These are phyloP conservation scores for Phanerodontia chrysosporium DNA, from an alignment of 768 basidiomycete species.

Conservation along the genomic window DNA sequence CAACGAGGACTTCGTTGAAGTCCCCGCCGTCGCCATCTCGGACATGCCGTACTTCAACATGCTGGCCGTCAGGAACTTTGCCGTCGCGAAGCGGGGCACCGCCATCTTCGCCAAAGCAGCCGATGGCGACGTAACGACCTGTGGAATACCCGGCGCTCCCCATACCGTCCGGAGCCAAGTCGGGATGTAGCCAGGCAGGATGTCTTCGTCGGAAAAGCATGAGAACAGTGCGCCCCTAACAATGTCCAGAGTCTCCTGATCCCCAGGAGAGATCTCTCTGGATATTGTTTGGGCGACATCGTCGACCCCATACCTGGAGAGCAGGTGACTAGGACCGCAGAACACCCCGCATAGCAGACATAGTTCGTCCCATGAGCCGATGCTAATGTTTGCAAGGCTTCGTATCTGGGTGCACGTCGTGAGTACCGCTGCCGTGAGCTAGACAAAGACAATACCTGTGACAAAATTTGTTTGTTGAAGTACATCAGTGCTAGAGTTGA, in stretches of 20 bases:
- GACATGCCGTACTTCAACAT: constrained; percentile 1
- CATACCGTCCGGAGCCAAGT: constrained; percentile 3
- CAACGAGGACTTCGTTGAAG: not conserved
- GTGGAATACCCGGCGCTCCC: not conserved
- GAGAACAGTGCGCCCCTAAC: not conserved
- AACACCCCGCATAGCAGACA: constrained; percentile 3
- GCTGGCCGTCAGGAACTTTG: not conserved
- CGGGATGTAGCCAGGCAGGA: not conserved
- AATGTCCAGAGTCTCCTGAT: not conserved
- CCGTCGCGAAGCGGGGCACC: not conserved
- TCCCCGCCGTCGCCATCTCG: not conserved
- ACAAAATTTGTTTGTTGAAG: constrained; percentile 1
- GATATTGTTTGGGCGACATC: not conserved
- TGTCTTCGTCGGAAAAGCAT: not conserved
- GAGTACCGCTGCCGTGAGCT: not conserved
- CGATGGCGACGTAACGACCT: not conserved
- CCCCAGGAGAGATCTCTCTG: not conserved
- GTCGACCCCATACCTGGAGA: not conserved
- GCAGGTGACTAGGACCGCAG: not conserved
- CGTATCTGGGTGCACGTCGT: not conserved
- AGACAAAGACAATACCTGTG: not conserved
- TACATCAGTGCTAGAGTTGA: not conserved
- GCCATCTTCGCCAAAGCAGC: not conserved
- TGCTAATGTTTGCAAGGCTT: not conserved
- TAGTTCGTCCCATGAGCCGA: constrained; percentile 7